Base-by-base conservation (phyloP, 129 eudicot genomes). In the Flaveria linearis region DNA sequence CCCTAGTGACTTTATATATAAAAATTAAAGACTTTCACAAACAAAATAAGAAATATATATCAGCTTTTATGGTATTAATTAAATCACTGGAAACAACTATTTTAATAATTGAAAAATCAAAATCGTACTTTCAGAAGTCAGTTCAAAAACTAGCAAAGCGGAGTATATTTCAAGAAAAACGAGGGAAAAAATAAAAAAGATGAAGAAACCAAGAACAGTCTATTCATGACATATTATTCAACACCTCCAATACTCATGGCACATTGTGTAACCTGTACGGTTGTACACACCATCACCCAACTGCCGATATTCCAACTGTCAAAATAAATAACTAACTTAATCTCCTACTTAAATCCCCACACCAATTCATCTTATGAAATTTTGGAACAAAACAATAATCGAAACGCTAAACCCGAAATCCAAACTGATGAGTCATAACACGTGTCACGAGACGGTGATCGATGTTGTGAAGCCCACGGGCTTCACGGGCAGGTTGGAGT, bases 201-300 rank as follows among this genome's bases (percentile, higher is more conserved):
- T n/a, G 65, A 22, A 23, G 65, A 58, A 58, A 58, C 22, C 65
- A 58, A 58, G 30, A 58, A 58, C 33, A 58, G 36, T 58, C 65
- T 58, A 58, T 58, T 58, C 33, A 57, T 57, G 11, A 57, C 23
- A 22, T 10, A 45, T 45, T 45, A 45, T 45, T 45, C 11, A 22
- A 58, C 11, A 9, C 13, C 65, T 58, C 26, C 65, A 58, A 58
- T 20, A 58, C 65, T 58, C 65, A 58, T 12, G 4, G 13, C 65
- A 58, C 65, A 58, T 22, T 58, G 65, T 9, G 65, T 9, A 58
- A 58, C 64, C 22, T 57, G 64, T 57, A 57, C 64, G 64, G 28
- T 57, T 57, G 6, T 57, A 57, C 64, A 1, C 64, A 57, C 64
- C 64, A 22, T 20, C 30, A 57, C 18, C 22, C 8, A 57, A 57